phyloP scores from a whole-genome alignment of 176 grass and related monocot species.

The Rhynchospora pubera region DNA sequence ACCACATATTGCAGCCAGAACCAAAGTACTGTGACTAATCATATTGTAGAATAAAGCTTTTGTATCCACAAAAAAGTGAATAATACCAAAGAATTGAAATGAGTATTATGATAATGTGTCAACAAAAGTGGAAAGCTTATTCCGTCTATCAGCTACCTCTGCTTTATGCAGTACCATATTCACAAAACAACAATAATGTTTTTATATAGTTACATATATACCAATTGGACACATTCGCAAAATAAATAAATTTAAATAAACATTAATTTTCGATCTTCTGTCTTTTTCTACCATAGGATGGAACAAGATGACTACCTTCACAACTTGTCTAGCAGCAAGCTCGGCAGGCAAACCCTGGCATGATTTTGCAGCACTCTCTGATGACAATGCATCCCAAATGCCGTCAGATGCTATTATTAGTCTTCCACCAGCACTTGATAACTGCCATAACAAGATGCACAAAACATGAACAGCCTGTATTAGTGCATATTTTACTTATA shows the following conservation, averaged over 20 bases:
- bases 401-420: slow-evolving; percentile 97
- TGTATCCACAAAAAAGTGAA: background rate
- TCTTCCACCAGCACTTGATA: slow-evolving; percentile 83
- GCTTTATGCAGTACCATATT: slow-evolving; percentile 16
- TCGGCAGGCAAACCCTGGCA: slow-evolving; percentile 88
- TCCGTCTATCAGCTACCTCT: background rate
- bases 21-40: background rate
- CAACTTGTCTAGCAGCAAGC: slow-evolving; percentile 89
- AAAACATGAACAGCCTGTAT: background rate
- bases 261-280: background rate
- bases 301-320: slow-evolving; percentile 55
- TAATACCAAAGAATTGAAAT: background rate
- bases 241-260: background rate
- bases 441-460: slow-evolving; percentile 25
- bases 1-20: background rate
- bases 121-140: background rate
- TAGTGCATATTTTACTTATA: background rate
- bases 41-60: background rate
- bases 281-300: background rate
- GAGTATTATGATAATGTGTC: background rate
- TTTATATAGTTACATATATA: background rate
- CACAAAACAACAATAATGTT: background rate
- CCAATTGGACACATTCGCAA: slow-evolving; percentile 18
- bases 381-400: slow-evolving; percentile 92
- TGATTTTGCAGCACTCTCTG: slow-evolving; percentile 74